These are phyloP conservation scores for Fusarium clavum DNA, from an alignment of 2,329 filamentous ascomycete genomes.

Conservation along the genomic window DNA sequence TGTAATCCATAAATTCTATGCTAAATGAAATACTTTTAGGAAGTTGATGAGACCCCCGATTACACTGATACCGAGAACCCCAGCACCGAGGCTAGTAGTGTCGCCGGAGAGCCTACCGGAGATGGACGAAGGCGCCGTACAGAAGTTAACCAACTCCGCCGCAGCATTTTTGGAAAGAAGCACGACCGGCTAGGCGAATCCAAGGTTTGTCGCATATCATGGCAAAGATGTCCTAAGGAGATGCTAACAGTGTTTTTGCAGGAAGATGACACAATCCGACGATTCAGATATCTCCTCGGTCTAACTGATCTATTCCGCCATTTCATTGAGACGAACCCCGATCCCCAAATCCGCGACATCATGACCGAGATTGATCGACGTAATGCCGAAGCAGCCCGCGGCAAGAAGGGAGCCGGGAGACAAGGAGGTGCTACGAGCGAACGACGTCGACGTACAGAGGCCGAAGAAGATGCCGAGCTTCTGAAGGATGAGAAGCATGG, in stretches of 20 bases:
- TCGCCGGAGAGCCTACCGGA: constrained; percentile 76
- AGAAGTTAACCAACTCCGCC: constrained; percentile 88
- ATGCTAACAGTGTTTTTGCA: constrained; percentile 50
- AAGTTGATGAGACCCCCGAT: constrained; percentile 74
- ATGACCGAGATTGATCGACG: constrained; percentile 95
- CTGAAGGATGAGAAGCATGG: constrained; percentile 89
- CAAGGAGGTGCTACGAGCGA: constrained; percentile 86
- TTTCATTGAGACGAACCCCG: constrained; percentile 97
- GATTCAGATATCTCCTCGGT: constrained; percentile 94
- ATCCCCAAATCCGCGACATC: constrained; percentile 93
- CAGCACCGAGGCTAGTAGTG: constrained; percentile 83
- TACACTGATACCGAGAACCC: constrained; percentile 75
- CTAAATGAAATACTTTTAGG: constrained; percentile 53
- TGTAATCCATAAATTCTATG: constrained; percentile 1
- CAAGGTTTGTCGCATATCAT: constrained; percentile 69
- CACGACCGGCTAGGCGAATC: constrained; percentile 92
- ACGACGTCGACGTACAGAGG: constrained; percentile 88
- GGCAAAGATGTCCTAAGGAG: constrained; percentile 9
- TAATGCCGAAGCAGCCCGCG: constrained; percentile 78
- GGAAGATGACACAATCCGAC: constrained; percentile 94
- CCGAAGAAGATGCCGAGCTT: constrained; percentile 94
- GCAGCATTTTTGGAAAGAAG: constrained; percentile 94
- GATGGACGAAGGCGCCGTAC: constrained; percentile 89
- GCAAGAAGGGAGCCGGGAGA: constrained; percentile 79
- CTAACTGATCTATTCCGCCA: constrained; percentile 97